Evolutionary conservation across 2,329 filamentous ascomycete genomes (phyloP), one percentile per base, ranked within the genome.

Genomic region (Xylariaceae sp.): DNA sequence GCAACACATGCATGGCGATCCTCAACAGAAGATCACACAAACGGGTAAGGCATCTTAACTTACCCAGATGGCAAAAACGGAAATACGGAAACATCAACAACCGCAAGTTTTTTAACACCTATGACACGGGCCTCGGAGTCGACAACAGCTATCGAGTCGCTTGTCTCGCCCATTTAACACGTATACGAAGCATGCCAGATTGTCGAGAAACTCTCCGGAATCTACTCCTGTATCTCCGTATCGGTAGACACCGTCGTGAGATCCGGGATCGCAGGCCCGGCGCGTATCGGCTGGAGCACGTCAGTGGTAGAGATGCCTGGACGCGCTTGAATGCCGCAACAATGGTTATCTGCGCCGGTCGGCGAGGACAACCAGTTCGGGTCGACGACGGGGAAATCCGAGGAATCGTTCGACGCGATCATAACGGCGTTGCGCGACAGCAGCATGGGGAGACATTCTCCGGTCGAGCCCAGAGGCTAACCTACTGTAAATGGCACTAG

Each of bases 281-380:
- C 16, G 16, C 11, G 16, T 5, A 14, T 35, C 41, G 17, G 32
- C 29, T 12, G 32, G 23, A 19, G 35, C 25, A 45, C 34, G 22
- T 49, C 49, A 22, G 42, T 34, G 2, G 16, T 19, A 22, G 34
- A 36, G 22, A 20, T 29, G 23, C 37, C 1, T 74, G 69, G 0
- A 65, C 53, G 5, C 75, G 69, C 38, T 64, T 68, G 49, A 70
- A 71, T 0, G 63, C 55, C 0, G 66, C 65, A 5, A 78, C 48
- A 3, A 66, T 73, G 67, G 21, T 65, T 52, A 23, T 78, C 75
- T 0, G 65, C 59, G 6, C 64, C 61, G 8, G 67, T 61, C n/a
- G n/a, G n/a, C n/a, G n/a, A n/a, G 1, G 59, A 56, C 2, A 77
- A 57, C 64, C 67, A 77, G 48, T 70, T 70, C 2, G 70, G 68